Base-by-base conservation (phyloP, 306 rosid species). In the Prunus padus region DNA sequence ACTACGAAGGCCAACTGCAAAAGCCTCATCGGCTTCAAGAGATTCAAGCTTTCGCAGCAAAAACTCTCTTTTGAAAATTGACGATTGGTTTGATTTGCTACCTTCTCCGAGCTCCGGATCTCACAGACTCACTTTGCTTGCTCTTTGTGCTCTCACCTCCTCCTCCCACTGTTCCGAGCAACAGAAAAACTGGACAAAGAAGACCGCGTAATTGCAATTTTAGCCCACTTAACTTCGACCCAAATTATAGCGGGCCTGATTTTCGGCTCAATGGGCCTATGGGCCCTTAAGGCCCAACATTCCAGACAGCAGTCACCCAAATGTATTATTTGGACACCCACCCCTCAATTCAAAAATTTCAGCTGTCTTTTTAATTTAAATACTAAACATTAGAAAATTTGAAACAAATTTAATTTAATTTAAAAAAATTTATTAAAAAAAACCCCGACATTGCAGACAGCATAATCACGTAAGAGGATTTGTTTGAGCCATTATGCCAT, bases 1-100 rank as follows among this genome's bases (percentile, higher is more conserved):
- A 84, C 64, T 11, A 81, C 23, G 25, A 88, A 88, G 4, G 70
- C 82, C 46, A 85, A 63, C 73, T 64, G 85, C 79, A 83, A 77
- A 54, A 86, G 83, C 86, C 76, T 85, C 92, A 83, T 85, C 75
- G 66, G 65, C 54, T 47, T 44, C 56, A 18, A 18, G n/a, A 65
- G 69, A 40, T 65, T 65, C 69, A 28, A 19, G 49, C 10, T 30
- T 49, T 50, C 30, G 63, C 26, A 28, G 42, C 22, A 22, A 33
- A 3, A 40, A 13, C 33, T 56, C 25, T 4, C 64, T 23, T 12
- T 31, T 19, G 8, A 19, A 16, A 62, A 28, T 62, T 16, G 67
- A 30, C 9, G 62, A 56, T 11, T 33, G 11, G 49, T 31, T 59
- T 31, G 67, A 31, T 15, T 4, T 18, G n/a, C 44, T 8, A 62